Percentiles rank a stretch among this genome's conserved stretches.
Conservation (phyloP, 2,329 filamentous ascomycete genomes). For the Dothiorella sarmentorum region DNA sequence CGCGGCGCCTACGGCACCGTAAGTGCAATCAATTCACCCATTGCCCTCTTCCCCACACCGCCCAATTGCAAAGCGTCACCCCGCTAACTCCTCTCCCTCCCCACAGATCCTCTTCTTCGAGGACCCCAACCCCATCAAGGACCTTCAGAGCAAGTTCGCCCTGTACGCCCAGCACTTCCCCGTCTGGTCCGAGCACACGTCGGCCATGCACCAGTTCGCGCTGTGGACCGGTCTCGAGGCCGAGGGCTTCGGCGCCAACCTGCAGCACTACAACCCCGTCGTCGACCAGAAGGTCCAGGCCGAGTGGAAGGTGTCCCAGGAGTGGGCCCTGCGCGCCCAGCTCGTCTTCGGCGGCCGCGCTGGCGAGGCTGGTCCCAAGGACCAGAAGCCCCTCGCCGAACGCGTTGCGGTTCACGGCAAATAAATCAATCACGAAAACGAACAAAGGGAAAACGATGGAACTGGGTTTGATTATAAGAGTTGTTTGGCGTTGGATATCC, state of each 20-base stretch:
- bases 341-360: constrained; percentile 73
- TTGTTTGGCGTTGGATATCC: too few relatives aligned
- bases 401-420: constrained; percentile 48
- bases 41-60: too few relatives aligned
- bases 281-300: constrained; percentile 68
- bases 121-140: constrained; percentile 65
- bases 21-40: constrained; percentile 34
- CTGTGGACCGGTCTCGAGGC: constrained; percentile 79
- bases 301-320: constrained; percentile 66
- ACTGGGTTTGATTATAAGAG: too few relatives aligned
- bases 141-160: constrained; percentile 65
- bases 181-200: constrained; percentile 70
- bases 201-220: constrained; percentile 77
- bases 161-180: constrained; percentile 78
- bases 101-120: constrained; percentile 76
- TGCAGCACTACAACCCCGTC: constrained; percentile 91
- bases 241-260: constrained; percentile 80
- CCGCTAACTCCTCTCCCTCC: not conserved
- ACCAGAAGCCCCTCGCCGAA: constrained; percentile 61
- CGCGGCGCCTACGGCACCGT: constrained; percentile 72
- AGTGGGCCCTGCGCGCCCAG: constrained; percentile 78
- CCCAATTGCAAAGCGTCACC: too few relatives aligned
- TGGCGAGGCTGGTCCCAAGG: constrained; percentile 60
- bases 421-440: too few relatives aligned
- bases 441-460: too few relatives aligned